These are phyloP conservation scores for Bimuria novae-zelandiae DNA, from an alignment of 2,329 filamentous ascomycete genomes.

Conservation along the genomic window DNA sequence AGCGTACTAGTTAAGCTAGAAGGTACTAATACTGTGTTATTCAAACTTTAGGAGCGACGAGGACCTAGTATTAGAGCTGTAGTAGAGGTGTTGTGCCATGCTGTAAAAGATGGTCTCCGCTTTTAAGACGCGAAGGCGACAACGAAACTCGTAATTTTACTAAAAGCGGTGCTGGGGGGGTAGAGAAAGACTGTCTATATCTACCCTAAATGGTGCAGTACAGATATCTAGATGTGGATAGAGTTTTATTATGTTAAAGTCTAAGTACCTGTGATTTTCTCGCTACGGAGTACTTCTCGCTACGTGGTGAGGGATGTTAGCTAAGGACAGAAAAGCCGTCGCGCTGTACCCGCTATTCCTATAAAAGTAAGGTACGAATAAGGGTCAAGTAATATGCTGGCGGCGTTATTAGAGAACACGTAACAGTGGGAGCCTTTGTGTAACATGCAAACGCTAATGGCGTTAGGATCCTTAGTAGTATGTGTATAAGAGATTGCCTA, in stretches of 20 bases:
- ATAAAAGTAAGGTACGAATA: too few species aligned
- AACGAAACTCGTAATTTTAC: conserved; percentile 6
- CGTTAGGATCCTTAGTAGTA: too few species aligned
- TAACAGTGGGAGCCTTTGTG: too few species aligned
- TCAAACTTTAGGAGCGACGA: not conserved
- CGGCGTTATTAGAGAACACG: too few species aligned
- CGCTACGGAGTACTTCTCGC: not conserved
- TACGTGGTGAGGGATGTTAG: not conserved
- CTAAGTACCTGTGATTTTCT: not conserved
- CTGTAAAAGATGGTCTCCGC: not conserved
- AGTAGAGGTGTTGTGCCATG: not conserved
- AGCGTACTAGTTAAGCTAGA: conserved; percentile 10
- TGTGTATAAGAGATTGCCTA: too few species aligned
- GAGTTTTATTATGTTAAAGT: not conserved
- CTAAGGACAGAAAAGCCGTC: too few species aligned
- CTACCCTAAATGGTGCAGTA: not conserved
- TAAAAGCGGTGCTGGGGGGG: not conserved
- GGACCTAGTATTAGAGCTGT: conserved; percentile 1
- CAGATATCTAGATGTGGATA: not conserved
- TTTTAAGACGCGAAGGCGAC: conserved; percentile 1
- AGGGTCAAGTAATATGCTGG: too few species aligned
- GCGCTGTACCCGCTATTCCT: too few species aligned
- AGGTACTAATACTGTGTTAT: conserved; percentile 7
- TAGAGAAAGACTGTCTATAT: conserved; percentile 2
- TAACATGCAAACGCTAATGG: too few species aligned